Base-by-base conservation (phyloP, 2,329 filamentous ascomycete species). In the Alternaria longipes region DNA sequence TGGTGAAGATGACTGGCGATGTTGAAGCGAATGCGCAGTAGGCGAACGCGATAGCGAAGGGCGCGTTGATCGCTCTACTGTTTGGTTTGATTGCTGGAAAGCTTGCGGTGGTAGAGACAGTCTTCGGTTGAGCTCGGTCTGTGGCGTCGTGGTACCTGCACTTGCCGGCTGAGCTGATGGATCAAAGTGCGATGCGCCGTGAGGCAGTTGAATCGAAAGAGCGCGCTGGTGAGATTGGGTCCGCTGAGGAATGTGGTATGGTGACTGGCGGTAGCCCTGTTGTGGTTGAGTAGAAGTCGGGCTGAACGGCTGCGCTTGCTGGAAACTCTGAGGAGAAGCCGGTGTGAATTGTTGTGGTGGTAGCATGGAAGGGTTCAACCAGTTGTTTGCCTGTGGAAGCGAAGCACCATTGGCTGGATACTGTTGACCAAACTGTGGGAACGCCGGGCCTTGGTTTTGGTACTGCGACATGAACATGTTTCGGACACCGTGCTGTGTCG, bases 401-500 rank as follows among this genome's bases (percentile, higher is more conserved):
- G 60, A n/a, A 58, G 32, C 59, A 51, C 62, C 63, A 71, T 72
- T 65, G 72, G 68, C 66, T 14, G 69, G 46, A 24, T 64, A 60
- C 45, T 74, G 71, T 28, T 52, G 52, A 30, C 63, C 65, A 20
- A 63, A 69, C 22, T 60, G 65, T 40, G 62, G 65, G 34, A 64
- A 64, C 11, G 54, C 41, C 22, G 59, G 65, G 34, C 47, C 42
- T 32, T 56, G 54, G 42, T 68, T 72, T 44, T 71, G 66, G 28
- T 73, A 73, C 65, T 73, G 70, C 16, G 67, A 70, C 70, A 75
- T 68, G 61, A 77, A 76, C 66, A 71, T 83, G 64, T 80, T 82
- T 56, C 86, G 79, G 66, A 87, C 84, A n/a, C 81, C 85, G n/a
- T 86, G 80, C 65, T 89, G 84, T 53, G 83, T 85, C 2, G 84